phyloP scores from a whole-genome alignment of 768 basidiomycete genomes.

The Russula vinacea region DNA sequence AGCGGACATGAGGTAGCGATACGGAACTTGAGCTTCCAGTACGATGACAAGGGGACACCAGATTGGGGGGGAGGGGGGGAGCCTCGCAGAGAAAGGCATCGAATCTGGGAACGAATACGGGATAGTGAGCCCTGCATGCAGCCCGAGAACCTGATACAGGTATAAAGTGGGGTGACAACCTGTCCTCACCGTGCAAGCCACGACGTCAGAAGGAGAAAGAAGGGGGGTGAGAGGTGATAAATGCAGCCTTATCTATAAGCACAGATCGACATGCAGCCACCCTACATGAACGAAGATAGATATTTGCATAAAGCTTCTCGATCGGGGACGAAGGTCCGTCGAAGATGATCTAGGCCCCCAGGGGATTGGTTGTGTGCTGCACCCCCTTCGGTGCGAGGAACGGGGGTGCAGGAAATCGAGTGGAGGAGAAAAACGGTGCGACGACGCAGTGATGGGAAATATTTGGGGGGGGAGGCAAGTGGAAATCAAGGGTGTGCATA shows the following conservation, averaged over 20 bases:
- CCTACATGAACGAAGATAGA: constrained; percentile 8
- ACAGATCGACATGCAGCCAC: not conserved
- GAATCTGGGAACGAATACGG: not conserved
- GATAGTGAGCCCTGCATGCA: not conserved
- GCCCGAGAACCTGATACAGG: constrained; percentile 7
- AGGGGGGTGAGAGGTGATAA: constrained; percentile 10
- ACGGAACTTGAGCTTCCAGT: constrained; percentile 4
- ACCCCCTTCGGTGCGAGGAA: constrained; percentile 17
- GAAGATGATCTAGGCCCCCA: constrained; percentile 16
- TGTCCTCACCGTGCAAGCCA: constrained; percentile 5
- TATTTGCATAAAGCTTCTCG: constrained; percentile 11
- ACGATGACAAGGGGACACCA: constrained; percentile 3
- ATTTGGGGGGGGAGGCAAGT: constrained; percentile 4
- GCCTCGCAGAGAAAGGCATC: not conserved
- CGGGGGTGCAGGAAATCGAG: constrained; percentile 14
- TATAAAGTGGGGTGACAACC: constrained; percentile 12
- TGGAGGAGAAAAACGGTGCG: not conserved
- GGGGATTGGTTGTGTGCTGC: not conserved
- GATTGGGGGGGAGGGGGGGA: not conserved
- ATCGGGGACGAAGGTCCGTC: constrained; percentile 6
- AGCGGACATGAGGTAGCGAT: constrained; percentile 24
- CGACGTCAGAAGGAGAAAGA: constrained; percentile 4
- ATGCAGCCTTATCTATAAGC: not conserved
- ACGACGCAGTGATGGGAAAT: constrained; percentile 11
- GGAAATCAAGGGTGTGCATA: constrained; percentile 22